These are phyloP conservation scores for Exophiala viscosa DNA, from an alignment of 2,329 filamentous ascomycete species.

Conservation along the genomic window DNA sequence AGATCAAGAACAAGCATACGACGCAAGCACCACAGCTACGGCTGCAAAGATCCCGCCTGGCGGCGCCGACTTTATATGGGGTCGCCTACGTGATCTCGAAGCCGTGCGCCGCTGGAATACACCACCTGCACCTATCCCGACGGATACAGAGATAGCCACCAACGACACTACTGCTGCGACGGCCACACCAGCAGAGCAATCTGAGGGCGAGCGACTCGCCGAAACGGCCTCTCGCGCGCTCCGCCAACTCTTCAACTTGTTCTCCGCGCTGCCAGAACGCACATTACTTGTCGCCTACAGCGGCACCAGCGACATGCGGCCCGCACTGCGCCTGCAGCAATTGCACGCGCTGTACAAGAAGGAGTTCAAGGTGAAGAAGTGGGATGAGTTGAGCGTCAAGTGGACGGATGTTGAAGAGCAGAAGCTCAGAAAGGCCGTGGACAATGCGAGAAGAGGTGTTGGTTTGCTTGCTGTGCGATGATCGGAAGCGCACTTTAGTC, in stretches of 20 bases:
- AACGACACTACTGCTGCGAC: constrained; percentile 10
- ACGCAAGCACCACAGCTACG: background rate
- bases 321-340: constrained; percentile 53
- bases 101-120: constrained; percentile 54
- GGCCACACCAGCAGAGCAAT: constrained; percentile 14
- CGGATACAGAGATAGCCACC: background rate
- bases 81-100: constrained; percentile 59
- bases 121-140: constrained; percentile 7
- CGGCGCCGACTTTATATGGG: constrained; percentile 62
- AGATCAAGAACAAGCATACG: background rate
- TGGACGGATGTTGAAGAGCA: constrained; percentile 65
- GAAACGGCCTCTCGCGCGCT: constrained; percentile 50
- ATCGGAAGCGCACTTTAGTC: constrained; percentile 16
- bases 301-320: constrained; percentile 60
- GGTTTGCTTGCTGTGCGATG: constrained; percentile 59
- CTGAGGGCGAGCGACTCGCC: constrained; percentile 33
- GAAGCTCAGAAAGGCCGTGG: constrained; percentile 53
- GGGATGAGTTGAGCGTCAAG: constrained; percentile 60
- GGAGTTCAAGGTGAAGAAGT: constrained; percentile 59
- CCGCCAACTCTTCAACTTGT: constrained; percentile 50
- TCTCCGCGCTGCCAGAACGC: constrained; percentile 50
- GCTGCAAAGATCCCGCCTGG: constrained; percentile 43
- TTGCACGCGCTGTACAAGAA: constrained; percentile 55
- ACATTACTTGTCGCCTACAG: constrained; percentile 62
- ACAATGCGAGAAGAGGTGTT: constrained; percentile 55